Evolutionary conservation across 129 eudicot genomes (phyloP).

Genomic region (Helianthus tuberosus): DNA sequence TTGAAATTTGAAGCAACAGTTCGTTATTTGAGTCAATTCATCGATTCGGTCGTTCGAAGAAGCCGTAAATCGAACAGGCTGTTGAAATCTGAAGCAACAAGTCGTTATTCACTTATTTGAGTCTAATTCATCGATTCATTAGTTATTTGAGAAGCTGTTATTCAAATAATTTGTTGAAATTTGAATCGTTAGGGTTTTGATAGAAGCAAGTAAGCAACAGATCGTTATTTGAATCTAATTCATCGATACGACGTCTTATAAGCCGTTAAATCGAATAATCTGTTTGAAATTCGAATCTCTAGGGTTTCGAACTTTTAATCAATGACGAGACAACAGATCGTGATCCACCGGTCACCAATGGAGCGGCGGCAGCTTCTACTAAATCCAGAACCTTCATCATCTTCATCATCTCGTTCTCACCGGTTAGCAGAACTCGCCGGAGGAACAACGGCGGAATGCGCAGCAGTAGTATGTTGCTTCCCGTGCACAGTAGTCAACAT

Average conservation of each 20-base stretch:
- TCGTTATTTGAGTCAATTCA: not conserved
- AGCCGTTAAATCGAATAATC: too few species aligned
- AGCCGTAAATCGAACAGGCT: not conserved
- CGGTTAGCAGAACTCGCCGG: slow-evolving; percentile 74
- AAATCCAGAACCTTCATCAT: slow-evolving; percentile 6
- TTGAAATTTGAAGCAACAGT: not conserved
- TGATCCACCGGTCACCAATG: slow-evolving; percentile 28
- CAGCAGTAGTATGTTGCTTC: slow-evolving; percentile 73
- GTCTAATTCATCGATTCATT: too few species aligned
- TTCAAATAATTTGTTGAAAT: too few species aligned
- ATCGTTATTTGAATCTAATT: too few species aligned
- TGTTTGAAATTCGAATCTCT: too few species aligned
- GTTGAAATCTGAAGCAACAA: not conserved
- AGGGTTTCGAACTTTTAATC: too few species aligned
- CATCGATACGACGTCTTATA: too few species aligned
- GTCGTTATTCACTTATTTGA: too few species aligned
- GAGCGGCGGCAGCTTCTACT: slow-evolving; percentile 41
- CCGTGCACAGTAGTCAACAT: slow-evolving; percentile 61
- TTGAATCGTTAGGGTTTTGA: too few species aligned
- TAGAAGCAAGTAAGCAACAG: too few species aligned
- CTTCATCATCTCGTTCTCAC: slow-evolving; percentile 21
- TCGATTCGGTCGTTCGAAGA: slow-evolving; percentile 4
- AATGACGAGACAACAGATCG: slow-evolving; percentile 34
- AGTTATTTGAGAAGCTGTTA: too few species aligned
- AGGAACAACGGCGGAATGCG: slow-evolving; percentile 83